phyloP scores from a whole-genome alignment of 257 asterid genomes.

The Rubia yunnanensis region DNA sequence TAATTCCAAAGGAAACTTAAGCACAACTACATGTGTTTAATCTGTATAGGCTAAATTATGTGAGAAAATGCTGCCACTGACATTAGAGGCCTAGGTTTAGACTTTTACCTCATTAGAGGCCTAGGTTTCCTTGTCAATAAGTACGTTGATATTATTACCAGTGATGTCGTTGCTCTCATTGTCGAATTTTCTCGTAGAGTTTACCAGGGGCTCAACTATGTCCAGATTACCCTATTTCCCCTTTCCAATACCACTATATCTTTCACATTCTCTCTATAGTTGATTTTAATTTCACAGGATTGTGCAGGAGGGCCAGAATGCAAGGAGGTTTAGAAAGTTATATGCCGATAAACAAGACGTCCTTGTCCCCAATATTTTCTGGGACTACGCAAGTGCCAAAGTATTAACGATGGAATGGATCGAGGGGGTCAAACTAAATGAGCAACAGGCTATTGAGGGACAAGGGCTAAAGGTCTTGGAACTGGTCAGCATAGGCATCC shows the following conservation, averaged over 20 bases:
- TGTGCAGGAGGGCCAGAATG: constrained; percentile 97
- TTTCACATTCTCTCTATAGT: too few species aligned
- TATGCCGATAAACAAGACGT: constrained; percentile 94
- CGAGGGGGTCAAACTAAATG: constrained; percentile 88
- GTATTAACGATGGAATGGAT: constrained; percentile 99
- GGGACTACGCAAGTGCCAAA: constrained; percentile 94
- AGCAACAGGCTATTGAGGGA: constrained; percentile 88
- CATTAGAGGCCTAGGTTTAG: constrained; percentile 80
- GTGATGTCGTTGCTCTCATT: constrained; percentile 84
- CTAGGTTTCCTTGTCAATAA: constrained; percentile 73
- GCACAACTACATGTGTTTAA: too few species aligned
- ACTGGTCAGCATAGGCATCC: constrained; percentile 89
- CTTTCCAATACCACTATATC: background rate
- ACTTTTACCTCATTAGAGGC: constrained; percentile 85
- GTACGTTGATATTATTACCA: constrained; percentile 63
- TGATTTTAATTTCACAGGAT: constrained; percentile 56
- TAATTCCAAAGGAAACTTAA: too few species aligned
- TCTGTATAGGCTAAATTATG: too few species aligned
- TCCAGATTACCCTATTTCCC: constrained; percentile 45
- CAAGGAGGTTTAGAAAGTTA: constrained; percentile 93
- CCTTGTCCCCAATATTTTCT: constrained; percentile 89
- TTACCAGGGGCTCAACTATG: constrained; percentile 96
- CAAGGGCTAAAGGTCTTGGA: constrained; percentile 95
- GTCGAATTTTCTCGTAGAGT: constrained; percentile 97
- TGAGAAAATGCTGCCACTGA: constrained; percentile 97